A percentile compares a stretch with the other conserved stretches of the same genome.
These are phyloP conservation scores for Lasiodiplodia gonubiensis DNA, from an alignment of 2,329 filamentous ascomycete genomes.

Conservation along the genomic window DNA sequence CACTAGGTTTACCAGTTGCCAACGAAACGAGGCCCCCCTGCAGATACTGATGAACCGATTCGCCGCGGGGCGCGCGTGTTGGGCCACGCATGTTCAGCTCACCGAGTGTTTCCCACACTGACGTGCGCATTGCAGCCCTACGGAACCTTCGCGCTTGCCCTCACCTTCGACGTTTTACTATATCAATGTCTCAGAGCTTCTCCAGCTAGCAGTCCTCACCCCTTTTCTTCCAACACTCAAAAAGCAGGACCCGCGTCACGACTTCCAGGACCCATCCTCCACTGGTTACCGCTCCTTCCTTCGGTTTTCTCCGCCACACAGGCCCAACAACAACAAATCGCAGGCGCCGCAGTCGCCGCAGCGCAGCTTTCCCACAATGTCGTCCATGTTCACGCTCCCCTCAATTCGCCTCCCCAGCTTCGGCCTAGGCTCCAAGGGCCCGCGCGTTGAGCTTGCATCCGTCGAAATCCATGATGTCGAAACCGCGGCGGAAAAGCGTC, in stretches of 20 bases:
- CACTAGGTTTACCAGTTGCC: too few species aligned
- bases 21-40: too few species aligned
- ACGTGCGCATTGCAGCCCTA: constrained; percentile 19
- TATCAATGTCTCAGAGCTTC: constrained; percentile 10
- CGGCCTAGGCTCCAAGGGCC: constrained; percentile 17
- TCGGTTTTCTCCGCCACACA: constrained; percentile 9
- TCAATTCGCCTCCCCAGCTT: constrained; percentile 25
- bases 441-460: constrained; percentile 61
- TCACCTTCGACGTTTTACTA: constrained; percentile 5
- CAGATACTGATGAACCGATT: too few species aligned
- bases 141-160: constrained; percentile 5
- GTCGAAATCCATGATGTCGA: constrained; percentile 81
- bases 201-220: not conserved
- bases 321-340: constrained; percentile 13
- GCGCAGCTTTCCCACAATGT: not conserved
- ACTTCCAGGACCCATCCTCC: not conserved
- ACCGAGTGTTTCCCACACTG: constrained; percentile 21
- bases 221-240: constrained; percentile 5
- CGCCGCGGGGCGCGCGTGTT: too few species aligned
- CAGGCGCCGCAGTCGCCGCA: constrained; percentile 15
- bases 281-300: not conserved
- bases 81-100: constrained; percentile 6
- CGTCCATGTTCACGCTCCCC: constrained; percentile 26
- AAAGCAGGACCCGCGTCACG: constrained; percentile 7
- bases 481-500: constrained; percentile 76